phyloP scores from a whole-genome alignment of 208 protist genomes.

The Leishmania braziliensis region DNA sequence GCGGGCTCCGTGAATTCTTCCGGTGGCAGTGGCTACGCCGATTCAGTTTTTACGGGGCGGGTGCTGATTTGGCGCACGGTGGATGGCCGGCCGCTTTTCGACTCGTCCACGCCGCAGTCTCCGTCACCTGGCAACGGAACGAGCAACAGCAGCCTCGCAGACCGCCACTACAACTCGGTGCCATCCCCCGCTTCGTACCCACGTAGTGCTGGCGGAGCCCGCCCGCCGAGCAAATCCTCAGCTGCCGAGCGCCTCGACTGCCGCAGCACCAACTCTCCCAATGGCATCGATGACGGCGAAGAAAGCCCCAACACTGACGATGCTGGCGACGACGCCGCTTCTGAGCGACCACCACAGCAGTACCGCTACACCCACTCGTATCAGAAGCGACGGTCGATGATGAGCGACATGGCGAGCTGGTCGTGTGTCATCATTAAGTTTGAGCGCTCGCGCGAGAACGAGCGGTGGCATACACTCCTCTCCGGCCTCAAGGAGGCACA shows the following conservation, averaged over 20 bases:
- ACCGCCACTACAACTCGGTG: not conserved
- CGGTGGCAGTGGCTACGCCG: not conserved
- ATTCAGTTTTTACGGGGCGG: constrained; percentile 33
- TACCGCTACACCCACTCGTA: not conserved
- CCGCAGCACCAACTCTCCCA: not conserved
- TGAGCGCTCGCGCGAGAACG: constrained; percentile 52
- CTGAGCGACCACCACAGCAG: not conserved
- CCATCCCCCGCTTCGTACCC: not conserved
- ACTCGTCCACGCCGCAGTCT: not conserved
- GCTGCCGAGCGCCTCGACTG: not conserved
- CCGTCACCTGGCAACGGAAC: not conserved
- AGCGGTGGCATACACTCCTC: constrained; percentile 73
- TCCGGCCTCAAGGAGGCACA: constrained; percentile 47
- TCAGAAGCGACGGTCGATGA: not conserved
- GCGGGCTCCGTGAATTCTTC: not conserved
- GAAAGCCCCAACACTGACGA: not conserved
- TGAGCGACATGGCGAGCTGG: constrained; percentile 41
- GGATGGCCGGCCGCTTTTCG: constrained; percentile 39
- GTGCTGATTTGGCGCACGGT: constrained; percentile 40
- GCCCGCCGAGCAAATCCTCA: not conserved
- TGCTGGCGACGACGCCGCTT: not conserved
- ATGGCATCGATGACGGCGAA: constrained; percentile 1
- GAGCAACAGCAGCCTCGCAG: not conserved
- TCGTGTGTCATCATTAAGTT: constrained; percentile 63
- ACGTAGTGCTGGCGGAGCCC: not conserved